Percentiles rank a stretch among this genome's conserved stretches.
Conservation (phyloP, 345 rosid genomes). For the Linum tenue region DNA sequence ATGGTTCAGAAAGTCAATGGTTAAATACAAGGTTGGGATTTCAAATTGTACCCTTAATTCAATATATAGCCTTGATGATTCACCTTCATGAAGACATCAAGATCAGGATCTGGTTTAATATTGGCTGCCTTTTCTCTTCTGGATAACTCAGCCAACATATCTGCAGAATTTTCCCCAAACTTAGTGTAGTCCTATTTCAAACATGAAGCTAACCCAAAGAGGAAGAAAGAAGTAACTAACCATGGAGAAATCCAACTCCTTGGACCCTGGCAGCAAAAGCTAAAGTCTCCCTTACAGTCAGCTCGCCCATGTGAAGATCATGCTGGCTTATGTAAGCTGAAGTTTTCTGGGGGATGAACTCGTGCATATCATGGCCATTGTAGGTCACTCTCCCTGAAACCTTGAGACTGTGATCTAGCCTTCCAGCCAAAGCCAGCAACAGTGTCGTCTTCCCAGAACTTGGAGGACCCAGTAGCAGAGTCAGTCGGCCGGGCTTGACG, state of each 20-base stretch:
- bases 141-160: slow-evolving; percentile 2
- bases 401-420: neutral
- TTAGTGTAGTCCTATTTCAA: neutral
- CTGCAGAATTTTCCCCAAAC: neutral
- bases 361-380: slow-evolving; percentile 1
- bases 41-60: no score
- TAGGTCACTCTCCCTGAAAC: slow-evolving; percentile 4
- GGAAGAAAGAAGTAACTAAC: neutral
- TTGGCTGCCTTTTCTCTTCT: slow-evolving; percentile 1
- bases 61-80: neutral
- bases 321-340: slow-evolving; percentile 2
- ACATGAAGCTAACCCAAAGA: neutral
- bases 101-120: neutral
- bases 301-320: slow-evolving; percentile 4
- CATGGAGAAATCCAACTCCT: neutral
- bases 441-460: slow-evolving; percentile 5
- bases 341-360: slow-evolving; percentile 4
- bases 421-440: slow-evolving; percentile 5
- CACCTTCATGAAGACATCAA: slow-evolving; percentile 7
- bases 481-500: slow-evolving; percentile 5
- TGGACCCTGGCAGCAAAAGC: slow-evolving; percentile 3
- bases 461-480: slow-evolving; percentile 8
- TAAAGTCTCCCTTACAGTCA: slow-evolving; percentile 3
- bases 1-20: neutral
- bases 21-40: neutral